Evolutionary conservation across 192 early-diverging fungal genomes (phyloP), one percentile per base, ranked within the genome.

Genomic region (Backusella sp.): DNA sequence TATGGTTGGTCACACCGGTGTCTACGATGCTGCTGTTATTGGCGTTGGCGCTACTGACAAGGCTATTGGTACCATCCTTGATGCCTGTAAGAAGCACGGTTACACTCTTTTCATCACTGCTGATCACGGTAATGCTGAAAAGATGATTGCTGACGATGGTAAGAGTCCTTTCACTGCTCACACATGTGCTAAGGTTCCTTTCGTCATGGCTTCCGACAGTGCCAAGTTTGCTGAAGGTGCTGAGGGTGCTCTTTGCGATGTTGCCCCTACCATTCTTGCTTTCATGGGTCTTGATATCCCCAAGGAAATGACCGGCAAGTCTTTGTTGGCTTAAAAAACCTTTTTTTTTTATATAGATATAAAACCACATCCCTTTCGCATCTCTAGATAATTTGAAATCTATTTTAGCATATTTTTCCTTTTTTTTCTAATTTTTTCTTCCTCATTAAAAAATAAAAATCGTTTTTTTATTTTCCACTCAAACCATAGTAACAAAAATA

Each of bases 81-180:
- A 96, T 74, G 97, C 98, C 30, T 98, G 97, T 84, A 91, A 95
- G 82, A 81, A 85, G 71, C 85, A 94, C 73, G 94, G 92, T 26
- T 99, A 98, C 80, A 86, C 91, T 52, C 86, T 99, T 49, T 96
- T 99, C 80, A 83, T 99, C 62, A 99, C 97, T 7, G 91, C 98
- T 8, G 98, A 99, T 85, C 98, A 99, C 83, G 98, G 98, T 42
- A 99, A 99, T 80, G 97, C 97, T 35, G 98, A 99, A 80, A 95
- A 99, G 90, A 99, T 99, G 97, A 68, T 97, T 52, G 87, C 90
- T 9, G 93, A 91, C 69, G 95, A 97, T 74, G 89, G 88, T 68
- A 86, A 81, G 30, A 90, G 91, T 52, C 98, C 98, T 39, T 96
- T 97, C 83, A 99, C 98, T 23, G 97, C 97, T 66, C 98, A 99